A percentile compares a stretch with the other conserved stretches of the same genome.
These are phyloP conservation scores for Ceratocystis cacaofunesta DNA, from an alignment of 2,329 filamentous ascomycete species.

Conservation along the genomic window DNA sequence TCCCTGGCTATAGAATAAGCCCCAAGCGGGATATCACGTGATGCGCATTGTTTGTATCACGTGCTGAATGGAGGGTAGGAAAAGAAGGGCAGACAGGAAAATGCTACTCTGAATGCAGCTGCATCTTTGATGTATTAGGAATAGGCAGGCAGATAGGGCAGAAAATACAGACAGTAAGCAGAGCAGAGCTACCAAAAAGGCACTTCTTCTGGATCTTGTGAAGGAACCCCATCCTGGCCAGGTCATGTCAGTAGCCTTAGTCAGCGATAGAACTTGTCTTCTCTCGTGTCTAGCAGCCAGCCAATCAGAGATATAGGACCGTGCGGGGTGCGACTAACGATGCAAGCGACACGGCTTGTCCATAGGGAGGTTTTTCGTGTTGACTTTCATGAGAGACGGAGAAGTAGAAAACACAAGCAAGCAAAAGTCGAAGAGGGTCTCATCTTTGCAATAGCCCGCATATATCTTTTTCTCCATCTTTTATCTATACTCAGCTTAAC, in stretches of 20 bases:
- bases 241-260: not conserved
- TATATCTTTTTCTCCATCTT: too few relatives aligned
- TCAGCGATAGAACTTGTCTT: not conserved
- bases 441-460: too few relatives aligned
- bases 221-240: not conserved
- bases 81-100: too few relatives aligned
- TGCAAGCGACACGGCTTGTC: not conserved
- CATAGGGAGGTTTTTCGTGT: not conserved
- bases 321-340: slow-evolving; percentile 11
- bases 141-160: too few relatives aligned
- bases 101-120: too few relatives aligned
- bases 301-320: slow-evolving; percentile 8
- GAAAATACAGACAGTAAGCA: too few relatives aligned
- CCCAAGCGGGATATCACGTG: slow-evolving; percentile 2
- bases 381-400: not conserved
- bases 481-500: too few relatives aligned
- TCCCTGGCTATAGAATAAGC: not conserved
- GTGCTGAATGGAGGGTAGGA: not conserved
- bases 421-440: not conserved
- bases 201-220: too few relatives aligned
- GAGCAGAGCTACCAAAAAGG: too few relatives aligned
- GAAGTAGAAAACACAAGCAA: not conserved
- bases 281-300: slow-evolving; percentile 7
- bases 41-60: not conserved
- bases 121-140: too few relatives aligned